A percentile compares a stretch with the other conserved stretches of the same genome.
Conservation (phyloP, 805 yeast species). For the Torulaspora microellipsoides region DNA sequence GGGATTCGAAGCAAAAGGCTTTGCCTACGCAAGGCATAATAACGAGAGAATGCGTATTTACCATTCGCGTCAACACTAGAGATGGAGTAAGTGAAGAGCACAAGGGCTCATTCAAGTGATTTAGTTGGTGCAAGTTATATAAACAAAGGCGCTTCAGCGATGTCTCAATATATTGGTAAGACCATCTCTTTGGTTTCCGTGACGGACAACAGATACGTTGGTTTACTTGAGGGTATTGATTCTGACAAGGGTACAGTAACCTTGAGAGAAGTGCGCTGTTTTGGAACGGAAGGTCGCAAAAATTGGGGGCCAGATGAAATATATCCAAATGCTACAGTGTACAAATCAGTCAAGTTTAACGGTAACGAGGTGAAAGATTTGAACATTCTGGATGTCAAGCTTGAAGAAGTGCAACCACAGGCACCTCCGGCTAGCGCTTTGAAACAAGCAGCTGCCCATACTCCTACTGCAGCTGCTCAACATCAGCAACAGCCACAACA, state of each 20-base stretch:
- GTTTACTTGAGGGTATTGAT: conserved; percentile 79
- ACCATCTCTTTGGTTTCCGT: conserved; percentile 40
- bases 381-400: conserved; percentile 69
- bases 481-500: conserved; percentile 9
- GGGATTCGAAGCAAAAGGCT: too few species aligned
- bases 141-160: conserved; percentile 24
- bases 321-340: conserved; percentile 60
- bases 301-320: conserved; percentile 66
- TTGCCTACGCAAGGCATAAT: too few species aligned
- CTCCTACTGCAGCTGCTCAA: neutral
- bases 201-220: conserved; percentile 63
- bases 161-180: conserved; percentile 93
- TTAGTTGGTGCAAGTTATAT: too few species aligned
- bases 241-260: conserved; percentile 90
- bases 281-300: conserved; percentile 90
- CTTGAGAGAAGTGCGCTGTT: conserved; percentile 68
- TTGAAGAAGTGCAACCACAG: conserved; percentile 57
- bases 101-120: too few species aligned
- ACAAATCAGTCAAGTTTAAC: conserved; percentile 75
- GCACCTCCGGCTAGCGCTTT: conserved; percentile 26
- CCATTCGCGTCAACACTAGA: too few species aligned
- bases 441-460: conserved; percentile 11
- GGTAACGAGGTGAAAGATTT: conserved; percentile 92
- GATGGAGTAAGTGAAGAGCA: too few species aligned
- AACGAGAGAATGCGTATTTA: too few species aligned